Evolutionary conservation across 164 flowering plant genomes (phyloP), one percentile per base, ranked within the genome.

Genomic region (Tetrastigma voinierianum): DNA sequence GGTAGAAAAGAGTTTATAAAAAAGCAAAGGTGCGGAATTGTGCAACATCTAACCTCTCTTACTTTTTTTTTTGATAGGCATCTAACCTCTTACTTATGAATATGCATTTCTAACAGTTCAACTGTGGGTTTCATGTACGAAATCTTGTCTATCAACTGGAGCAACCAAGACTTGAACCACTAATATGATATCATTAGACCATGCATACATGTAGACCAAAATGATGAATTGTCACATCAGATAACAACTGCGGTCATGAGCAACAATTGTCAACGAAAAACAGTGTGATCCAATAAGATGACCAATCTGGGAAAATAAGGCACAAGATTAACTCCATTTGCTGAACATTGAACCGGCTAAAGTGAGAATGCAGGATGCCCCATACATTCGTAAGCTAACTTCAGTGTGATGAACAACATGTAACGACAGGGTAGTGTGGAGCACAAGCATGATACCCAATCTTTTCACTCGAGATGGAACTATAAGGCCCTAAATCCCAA

Each of bases 191-290:
- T 47, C 48, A 18, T 44, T 21, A 24, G 23, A 47, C 1, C 56
- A 52, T 17, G 21, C 21, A 52, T n/a, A 18, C 10, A 2, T 12
- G 1, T 14, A 52, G 16, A 62, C 25, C 45, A 62, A 62, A 11
- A 53, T 47, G 54, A 46, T 13, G 23, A 47, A 19, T 62, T 20
- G 24, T 12, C 9, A 13, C 16, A 47, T 13, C 46, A 20, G 13
- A 47, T 43, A 62, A 62, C 14, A 21, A 21, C 54, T 43, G 21
- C 52, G 6, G 20, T 20, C 56, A 61, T 61, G 52, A 61, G 32
- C n/a, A 8, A 46, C n/a, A 14, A 12, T 4, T 9, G 64, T 5
- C 47, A 46, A 13, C 14, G 12, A 46, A 2, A 8, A 20, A 23
- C 8, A 53, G 19, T 46, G 64, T 14, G 21, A 43, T 46, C 51